Percentiles rank a stretch among this genome's conserved stretches.
These are phyloP conservation scores for Suillus discolor DNA, from an alignment of 768 basidiomycete species.

Conservation along the genomic window DNA sequence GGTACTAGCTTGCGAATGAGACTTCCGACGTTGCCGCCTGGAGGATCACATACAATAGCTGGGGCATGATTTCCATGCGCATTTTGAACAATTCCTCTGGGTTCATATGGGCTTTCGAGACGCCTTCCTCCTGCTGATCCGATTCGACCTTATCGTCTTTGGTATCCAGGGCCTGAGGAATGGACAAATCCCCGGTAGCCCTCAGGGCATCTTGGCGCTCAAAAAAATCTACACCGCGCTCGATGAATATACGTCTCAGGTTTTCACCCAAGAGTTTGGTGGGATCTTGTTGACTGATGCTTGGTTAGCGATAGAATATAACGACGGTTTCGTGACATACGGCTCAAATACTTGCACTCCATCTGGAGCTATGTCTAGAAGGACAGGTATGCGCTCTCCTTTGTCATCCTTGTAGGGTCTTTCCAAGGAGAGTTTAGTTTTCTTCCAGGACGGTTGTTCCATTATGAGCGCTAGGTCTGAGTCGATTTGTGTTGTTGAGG, in stretches of 20 bases:
- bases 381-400: slow-evolving; percentile 59
- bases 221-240: slow-evolving; percentile 78
- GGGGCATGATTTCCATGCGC: slow-evolving; percentile 70
- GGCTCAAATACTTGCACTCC: slow-evolving; percentile 72
- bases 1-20: slow-evolving; percentile 43
- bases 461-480: slow-evolving; percentile 13
- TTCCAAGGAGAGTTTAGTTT: slow-evolving; percentile 70
- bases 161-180: slow-evolving; percentile 29
- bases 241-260: slow-evolving; percentile 67
- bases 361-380: slow-evolving; percentile 71
- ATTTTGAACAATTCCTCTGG: slow-evolving; percentile 73
- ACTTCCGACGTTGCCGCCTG: not conserved
- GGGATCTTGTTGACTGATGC: slow-evolving; percentile 53
- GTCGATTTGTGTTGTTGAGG: not conserved
- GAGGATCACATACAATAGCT: slow-evolving; percentile 62
- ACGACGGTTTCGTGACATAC: slow-evolving; percentile 43
- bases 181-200: slow-evolving; percentile 19
- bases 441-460: slow-evolving; percentile 52
- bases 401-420: slow-evolving; percentile 80
- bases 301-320: slow-evolving; percentile 20
- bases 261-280: slow-evolving; percentile 64
- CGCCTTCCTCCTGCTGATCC: slow-evolving; percentile 24
- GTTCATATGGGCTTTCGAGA: slow-evolving; percentile 54
- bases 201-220: slow-evolving; percentile 45
- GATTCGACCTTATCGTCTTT: slow-evolving; percentile 32